These are phyloP conservation scores for Pythium grandisporangium DNA, from an alignment of 352 stramenopile species.

Conservation along the genomic window DNA sequence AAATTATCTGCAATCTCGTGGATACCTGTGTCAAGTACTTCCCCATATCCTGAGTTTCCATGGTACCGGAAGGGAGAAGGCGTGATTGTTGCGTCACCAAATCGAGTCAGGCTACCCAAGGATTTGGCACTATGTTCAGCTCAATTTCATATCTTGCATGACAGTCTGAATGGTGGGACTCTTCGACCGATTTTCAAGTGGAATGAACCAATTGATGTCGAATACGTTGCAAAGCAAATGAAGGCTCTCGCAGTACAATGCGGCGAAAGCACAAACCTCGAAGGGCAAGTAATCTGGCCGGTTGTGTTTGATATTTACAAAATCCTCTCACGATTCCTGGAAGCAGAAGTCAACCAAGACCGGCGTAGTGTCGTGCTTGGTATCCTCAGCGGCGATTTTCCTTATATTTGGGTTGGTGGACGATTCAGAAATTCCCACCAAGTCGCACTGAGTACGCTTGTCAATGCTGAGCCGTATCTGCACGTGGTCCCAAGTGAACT, in stretches of 20 bases:
- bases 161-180: constrained; percentile 24
- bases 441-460: constrained; percentile 31
- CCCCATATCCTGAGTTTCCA: constrained; percentile 22
- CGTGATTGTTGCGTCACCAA: constrained; percentile 35
- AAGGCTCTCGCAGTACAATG: constrained; percentile 25
- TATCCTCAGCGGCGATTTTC: constrained; percentile 26
- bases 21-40: constrained; percentile 38
- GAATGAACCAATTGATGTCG: constrained; percentile 21
- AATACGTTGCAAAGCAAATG: constrained; percentile 38
- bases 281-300: constrained; percentile 27
- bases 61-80: constrained; percentile 23
- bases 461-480: constrained; percentile 62
- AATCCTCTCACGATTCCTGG: constrained; percentile 44
- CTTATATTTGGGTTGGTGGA: constrained; percentile 55
- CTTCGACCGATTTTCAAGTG: constrained; percentile 36
- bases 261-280: constrained; percentile 10
- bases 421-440: constrained; percentile 40
- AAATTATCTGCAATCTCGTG: constrained; percentile 47
- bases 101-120: constrained; percentile 12
- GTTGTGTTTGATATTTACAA: constrained; percentile 56
- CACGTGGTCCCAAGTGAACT: constrained; percentile 51
- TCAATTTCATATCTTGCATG: constrained; percentile 49
- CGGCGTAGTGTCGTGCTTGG: constrained; percentile 18
- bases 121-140: constrained; percentile 52
- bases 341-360: constrained; percentile 18